Evolutionary conservation across 2,329 filamentous ascomycete genomes (phyloP).

Genomic region (Fulvia fulva): DNA sequence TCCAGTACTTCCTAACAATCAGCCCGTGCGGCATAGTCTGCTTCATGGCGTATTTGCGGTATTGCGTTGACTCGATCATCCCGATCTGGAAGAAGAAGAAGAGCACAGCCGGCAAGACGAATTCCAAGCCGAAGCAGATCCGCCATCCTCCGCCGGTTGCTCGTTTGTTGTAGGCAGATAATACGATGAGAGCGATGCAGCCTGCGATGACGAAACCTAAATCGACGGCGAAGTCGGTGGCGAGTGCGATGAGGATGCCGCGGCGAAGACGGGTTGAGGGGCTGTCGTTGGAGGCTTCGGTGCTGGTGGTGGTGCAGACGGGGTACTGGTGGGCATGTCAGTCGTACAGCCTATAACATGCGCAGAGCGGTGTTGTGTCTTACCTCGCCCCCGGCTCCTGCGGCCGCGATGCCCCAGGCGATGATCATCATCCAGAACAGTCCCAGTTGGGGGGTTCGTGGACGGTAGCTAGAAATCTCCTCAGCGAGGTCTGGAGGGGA

Average conservation of each 20-base stretch:
- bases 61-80: conserved; percentile 70
- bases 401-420: conserved; percentile 42
- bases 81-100: conserved; percentile 63
- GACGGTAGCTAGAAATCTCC: conserved; percentile 35
- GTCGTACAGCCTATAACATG: too few species aligned
- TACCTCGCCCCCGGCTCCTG: conserved; percentile 36
- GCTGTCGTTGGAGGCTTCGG: conserved; percentile 19
- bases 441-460: conserved; percentile 36
- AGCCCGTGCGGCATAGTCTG: conserved; percentile 45
- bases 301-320: conserved; percentile 14
- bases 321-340: too few species aligned
- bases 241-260: conserved; percentile 22
- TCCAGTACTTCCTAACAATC: conserved; percentile 65
- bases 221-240: conserved; percentile 56
- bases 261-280: conserved; percentile 16
- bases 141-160: conserved; percentile 74
- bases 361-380: not conserved
- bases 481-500: conserved; percentile 16
- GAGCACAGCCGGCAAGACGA: conserved; percentile 67
- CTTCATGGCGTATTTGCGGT: conserved; percentile 67
- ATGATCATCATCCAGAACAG: conserved; percentile 55
- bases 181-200: conserved; percentile 65
- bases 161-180: conserved; percentile 36
- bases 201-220: conserved; percentile 76
- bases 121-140: conserved; percentile 70